Conservation (phyloP, 2,329 filamentous ascomycete genomes). For the Xylaria arbuscula region DNA sequence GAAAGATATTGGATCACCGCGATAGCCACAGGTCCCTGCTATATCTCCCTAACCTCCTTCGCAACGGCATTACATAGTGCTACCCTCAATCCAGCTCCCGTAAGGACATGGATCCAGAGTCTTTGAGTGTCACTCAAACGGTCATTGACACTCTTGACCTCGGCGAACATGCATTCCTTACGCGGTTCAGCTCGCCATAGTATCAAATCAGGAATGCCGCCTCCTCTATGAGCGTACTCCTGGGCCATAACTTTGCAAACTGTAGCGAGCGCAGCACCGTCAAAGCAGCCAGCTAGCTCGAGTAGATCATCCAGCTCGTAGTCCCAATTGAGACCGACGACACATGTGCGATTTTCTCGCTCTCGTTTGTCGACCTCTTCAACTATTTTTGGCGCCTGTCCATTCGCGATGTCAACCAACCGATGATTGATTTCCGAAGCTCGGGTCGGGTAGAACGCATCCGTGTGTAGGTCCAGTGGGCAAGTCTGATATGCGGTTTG, state of each 20-base stretch:
- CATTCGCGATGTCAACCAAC: constrained; percentile 88
- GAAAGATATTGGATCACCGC: background rate
- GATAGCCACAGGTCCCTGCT: constrained; percentile 12
- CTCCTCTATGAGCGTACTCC: constrained; percentile 87
- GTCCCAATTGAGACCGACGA: constrained; percentile 93
- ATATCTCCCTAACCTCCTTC: constrained; percentile 60
- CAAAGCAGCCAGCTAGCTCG: constrained; percentile 82
- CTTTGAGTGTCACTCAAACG: constrained; percentile 94
- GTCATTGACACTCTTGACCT: constrained; percentile 90
- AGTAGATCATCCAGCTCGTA: constrained; percentile 82
- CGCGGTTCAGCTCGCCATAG: constrained; percentile 73
- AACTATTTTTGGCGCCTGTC: constrained; percentile 75
- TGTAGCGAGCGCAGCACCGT: constrained; percentile 80
- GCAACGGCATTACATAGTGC: constrained; percentile 78
- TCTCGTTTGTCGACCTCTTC: constrained; percentile 75
- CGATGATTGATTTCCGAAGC: constrained; percentile 89
- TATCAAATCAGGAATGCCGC: constrained; percentile 92
- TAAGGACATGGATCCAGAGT: constrained; percentile 95
- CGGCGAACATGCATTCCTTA: constrained; percentile 77
- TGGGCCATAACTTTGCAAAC: constrained; percentile 96
- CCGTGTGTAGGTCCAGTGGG: constrained; percentile 90
- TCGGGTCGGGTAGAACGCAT: constrained; percentile 89
- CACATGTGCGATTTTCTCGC: constrained; percentile 77
- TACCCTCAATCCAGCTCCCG: constrained; percentile 84
- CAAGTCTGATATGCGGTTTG: constrained; percentile 96